Percentiles rank a stretch among this genome's conserved stretches.
Conservation (phyloP, 192 early-diverging fungal species). For the Jimgerdemannia lactiflua region DNA sequence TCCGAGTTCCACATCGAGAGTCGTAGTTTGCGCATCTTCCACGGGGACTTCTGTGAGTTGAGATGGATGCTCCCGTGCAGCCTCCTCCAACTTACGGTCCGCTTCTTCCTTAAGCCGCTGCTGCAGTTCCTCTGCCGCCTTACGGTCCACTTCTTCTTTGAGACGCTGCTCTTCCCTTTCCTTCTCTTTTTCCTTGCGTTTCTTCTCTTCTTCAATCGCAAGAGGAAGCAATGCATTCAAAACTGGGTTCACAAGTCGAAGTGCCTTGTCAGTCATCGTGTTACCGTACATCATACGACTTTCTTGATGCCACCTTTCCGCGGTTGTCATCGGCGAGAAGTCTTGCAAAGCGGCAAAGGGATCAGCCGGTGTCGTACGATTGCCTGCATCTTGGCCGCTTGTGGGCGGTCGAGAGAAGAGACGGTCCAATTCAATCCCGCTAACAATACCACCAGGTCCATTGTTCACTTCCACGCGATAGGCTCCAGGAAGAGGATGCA, state of each 20-base stretch:
- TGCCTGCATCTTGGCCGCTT: constrained; percentile 6
- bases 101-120: constrained; percentile 33
- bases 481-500: constrained; percentile 13
- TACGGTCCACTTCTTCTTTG: constrained; percentile 56
- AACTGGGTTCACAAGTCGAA: constrained; percentile 56
- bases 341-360: constrained; percentile 61
- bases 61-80: constrained; percentile 34
- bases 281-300: constrained; percentile 75
- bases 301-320: constrained; percentile 88
- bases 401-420: constrained; percentile 5
- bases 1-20: constrained; percentile 1
- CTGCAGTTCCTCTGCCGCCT: constrained; percentile 42
- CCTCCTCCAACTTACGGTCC: constrained; percentile 29
- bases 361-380: constrained; percentile 21
- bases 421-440: constrained; percentile 34
- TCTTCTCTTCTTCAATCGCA: constrained; percentile 67
- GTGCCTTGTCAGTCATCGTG: constrained; percentile 54
- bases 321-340: constrained; percentile 64
- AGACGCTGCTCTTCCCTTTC: constrained; percentile 40
- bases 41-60: neutral
- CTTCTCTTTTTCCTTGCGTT: constrained; percentile 46
- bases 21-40: constrained; percentile 23
- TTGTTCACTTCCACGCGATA: constrained; percentile 35
- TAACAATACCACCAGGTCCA: constrained; percentile 25
- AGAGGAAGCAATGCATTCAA: constrained; percentile 72